Conservation (phyloP, 805 yeast genomes). For the Lipomyces yamanashiensis region DNA sequence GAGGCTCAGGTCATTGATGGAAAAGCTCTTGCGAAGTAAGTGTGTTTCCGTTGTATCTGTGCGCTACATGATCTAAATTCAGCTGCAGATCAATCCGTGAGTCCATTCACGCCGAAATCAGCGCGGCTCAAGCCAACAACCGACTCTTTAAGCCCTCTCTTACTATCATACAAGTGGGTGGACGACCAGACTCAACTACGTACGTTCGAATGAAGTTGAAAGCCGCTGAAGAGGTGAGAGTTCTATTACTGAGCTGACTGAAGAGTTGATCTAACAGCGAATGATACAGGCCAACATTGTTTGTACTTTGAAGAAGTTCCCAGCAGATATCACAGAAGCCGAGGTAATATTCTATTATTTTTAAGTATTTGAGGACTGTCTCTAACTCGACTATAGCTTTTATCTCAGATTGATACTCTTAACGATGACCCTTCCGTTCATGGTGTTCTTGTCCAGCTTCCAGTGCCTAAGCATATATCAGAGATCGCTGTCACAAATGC, state of each 20-base stretch:
- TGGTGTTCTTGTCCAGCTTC: constrained; percentile 89
- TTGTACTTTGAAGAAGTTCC: constrained; percentile 67
- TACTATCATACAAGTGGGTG: constrained; percentile 88
- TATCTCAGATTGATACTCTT: constrained; percentile 62
- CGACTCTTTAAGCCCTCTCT: constrained; percentile 70
- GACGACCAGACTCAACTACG: constrained; percentile 85
- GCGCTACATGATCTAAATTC: background rate
- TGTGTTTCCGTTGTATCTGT: background rate
- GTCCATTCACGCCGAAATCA: constrained; percentile 57
- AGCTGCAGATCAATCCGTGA: constrained; percentile 50
- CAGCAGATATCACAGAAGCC: constrained; percentile 63
- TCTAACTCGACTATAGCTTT: constrained; percentile 38
- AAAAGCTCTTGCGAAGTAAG: constrained; percentile 56
- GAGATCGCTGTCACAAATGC: constrained; percentile 81
- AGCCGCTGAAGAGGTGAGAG: constrained; percentile 68
- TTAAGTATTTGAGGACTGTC: background rate
- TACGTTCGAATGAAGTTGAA: constrained; percentile 90
- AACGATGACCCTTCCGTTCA: constrained; percentile 80
- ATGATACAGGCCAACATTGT: constrained; percentile 60
- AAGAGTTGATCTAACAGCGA: background rate
- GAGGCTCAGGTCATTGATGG: constrained; percentile 58
- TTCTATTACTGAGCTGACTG: background rate
- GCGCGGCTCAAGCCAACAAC: constrained; percentile 49
- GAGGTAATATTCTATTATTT: constrained; percentile 46
- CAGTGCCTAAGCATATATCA: constrained; percentile 78